These are phyloP conservation scores for Westerdykella sp. DNA, from an alignment of 2,329 filamentous ascomycete genomes.

Conservation along the genomic window DNA sequence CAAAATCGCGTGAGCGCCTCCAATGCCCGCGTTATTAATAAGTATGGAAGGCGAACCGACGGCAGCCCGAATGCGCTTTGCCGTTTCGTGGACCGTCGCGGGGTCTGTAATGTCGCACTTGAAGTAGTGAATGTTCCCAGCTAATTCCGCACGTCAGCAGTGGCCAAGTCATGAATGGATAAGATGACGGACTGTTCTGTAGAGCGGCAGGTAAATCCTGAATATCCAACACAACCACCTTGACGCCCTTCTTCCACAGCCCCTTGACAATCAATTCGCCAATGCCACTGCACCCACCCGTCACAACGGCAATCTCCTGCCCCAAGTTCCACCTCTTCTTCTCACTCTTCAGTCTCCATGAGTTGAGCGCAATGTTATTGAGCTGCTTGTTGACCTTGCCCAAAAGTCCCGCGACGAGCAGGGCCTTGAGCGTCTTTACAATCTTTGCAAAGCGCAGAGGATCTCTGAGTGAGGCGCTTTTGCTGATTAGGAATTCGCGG, in stretches of 20 bases:
- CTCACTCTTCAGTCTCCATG: constrained; percentile 34
- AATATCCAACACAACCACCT: constrained; percentile 32
- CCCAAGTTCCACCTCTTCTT: constrained; percentile 31
- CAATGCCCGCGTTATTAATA: constrained; percentile 35
- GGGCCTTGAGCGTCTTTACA: constrained; percentile 23
- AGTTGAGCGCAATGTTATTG: constrained; percentile 33
- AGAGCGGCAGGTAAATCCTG: constrained; percentile 22
- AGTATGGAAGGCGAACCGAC: constrained; percentile 29
- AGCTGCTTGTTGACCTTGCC: constrained; percentile 22
- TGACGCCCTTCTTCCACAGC: constrained; percentile 21
- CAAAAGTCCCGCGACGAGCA: constrained; percentile 29
- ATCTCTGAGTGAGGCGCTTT: constrained; percentile 18
- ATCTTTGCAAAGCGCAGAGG: constrained; percentile 15
- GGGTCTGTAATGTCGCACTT: constrained; percentile 32
- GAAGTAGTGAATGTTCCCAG: constrained; percentile 25
- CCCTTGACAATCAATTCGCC: constrained; percentile 27
- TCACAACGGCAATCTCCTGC: constrained; percentile 32
- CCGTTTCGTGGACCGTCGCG: constrained; percentile 18
- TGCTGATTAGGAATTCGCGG: constrained; percentile 15
- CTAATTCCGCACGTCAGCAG: constrained; percentile 9
- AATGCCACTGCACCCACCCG: constrained; percentile 34
- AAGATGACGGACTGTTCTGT: constrained; percentile 18
- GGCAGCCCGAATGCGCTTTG: constrained; percentile 15
- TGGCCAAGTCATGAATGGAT: neutral
- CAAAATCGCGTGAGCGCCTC: constrained; percentile 26